Base-by-base conservation (phyloP, 1,284 basidiomycete species). In the Rhodotorula sp. region DNA sequence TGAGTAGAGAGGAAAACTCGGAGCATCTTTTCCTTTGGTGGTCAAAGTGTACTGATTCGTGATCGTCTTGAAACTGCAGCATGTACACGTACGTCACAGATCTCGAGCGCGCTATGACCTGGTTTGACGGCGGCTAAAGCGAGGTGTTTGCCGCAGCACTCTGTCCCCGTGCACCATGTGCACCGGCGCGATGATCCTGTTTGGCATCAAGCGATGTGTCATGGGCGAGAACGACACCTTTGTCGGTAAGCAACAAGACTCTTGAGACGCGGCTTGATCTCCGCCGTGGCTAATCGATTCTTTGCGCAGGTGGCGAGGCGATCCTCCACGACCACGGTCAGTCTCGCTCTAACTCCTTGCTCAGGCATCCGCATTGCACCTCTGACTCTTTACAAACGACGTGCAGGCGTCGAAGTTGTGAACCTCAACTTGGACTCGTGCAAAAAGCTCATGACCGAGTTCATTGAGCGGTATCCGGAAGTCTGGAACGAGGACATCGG, bases 171-270 rank as follows among this genome's bases (percentile, higher is more conserved):
- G 76, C 66, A 52, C 71, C 7, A 78, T 78, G 78, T 79, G 78
- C 67, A 65, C 68, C 1, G 76, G 76, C 14, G 66, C 76, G 0
- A 71, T 75, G 62, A 62, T 76, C 23, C 65, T 64, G 10, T 68
- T 63, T 52, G 61, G 57, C 43, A 66, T 62, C 70, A 59, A 68
- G 62, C 60, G 57, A 7, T 76, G 77, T 34, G 78, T 79, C 5
- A 78, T 79, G 67, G 78, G 78, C 8, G 78, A 79, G 70, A 79
- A 79, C 66, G 77, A 77, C 5, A 79, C 77, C 1, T 78, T 78
- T 50, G 50, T 73, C n/a, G 77, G 69, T 67, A 26, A 52, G 64
- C 64, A 21, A 3, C 16, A 6, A 18, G 21, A 1, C 21, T 15
- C n/a, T 34, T 55, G 10, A 45, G 47, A 14, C 49, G 23, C 5